Base-by-base conservation (phyloP, 2,329 filamentous ascomycete genomes). In the Tolypocladium tundrense region DNA sequence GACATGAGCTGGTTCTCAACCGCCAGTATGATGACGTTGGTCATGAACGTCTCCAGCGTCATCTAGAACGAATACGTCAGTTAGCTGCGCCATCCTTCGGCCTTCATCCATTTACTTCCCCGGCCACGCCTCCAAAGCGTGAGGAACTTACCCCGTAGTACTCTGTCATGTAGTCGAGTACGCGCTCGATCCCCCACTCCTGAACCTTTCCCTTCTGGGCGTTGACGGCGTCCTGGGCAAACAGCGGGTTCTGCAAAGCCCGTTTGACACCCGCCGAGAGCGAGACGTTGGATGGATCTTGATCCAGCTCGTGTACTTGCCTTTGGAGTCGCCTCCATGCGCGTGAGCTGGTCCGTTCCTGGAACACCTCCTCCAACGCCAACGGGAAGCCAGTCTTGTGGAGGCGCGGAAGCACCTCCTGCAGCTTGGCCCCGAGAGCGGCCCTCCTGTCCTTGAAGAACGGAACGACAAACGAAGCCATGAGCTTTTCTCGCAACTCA, bases 111-210 rank as follows among this genome's bases (percentile, higher is more conserved):
- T 13, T 8, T 5, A 5, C 21, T 16, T 4, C 3, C 7, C n/a
- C 5, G 5, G 6, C 6, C 13, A 45, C 4, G 4, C 4, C 5
- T 24, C 2, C 5, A 9, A 14, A 33, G 6, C 1, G 27, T 7
- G 10, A 52, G 9, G 19, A 10, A n/a, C 59, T 50, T 65, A 69
- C 74, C 66, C 76, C 68, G 56, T 77, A 78, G 55, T 73, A 77
- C 0, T 73, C 73, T 39, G 70, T 63, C 61, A 75, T 67, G n/a
- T 64, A 71, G 55, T 76, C 73, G 1, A 76, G 45, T 0, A 57
- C 57, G 14, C 56, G 31, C 41, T 50, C 41, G 24, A 48, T 55
- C 5, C 53, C 53, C 16, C 40, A 56, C 13, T 27, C 35, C 14
- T 54, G 52, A 2, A 40, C 37, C 8, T 50, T 50, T 8, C 52